Evolutionary conservation across 1,284 basidiomycete genomes (phyloP), one percentile per base, ranked within the genome.

Genomic region (Ganoderma lingzhi): DNA sequence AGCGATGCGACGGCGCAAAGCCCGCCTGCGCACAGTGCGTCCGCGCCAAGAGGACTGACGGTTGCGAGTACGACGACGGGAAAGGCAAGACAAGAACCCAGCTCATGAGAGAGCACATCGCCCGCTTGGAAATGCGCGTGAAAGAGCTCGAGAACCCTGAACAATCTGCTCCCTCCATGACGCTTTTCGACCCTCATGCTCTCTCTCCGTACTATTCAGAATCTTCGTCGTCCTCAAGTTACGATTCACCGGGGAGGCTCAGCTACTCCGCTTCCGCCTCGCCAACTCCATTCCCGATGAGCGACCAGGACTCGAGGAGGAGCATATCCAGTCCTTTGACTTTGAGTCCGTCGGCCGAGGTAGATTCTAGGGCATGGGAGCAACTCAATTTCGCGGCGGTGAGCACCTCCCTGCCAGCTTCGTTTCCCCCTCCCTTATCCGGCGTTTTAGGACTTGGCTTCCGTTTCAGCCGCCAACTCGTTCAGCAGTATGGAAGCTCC

Each of bases 221-320:
- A 70, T 90, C 90, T 42, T 88, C 89, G 0, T 88, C 88, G 1
- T 90, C 90, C 0, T 90, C 90, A 2, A 82, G 88, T 65, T 84
- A 85, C 12, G 83, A 78, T 63, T 92, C 91, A 32, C 89, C 90
- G 3, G 85, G 83, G 35, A 86, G 86, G 72, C 78, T 86, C 51
- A 87, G 87, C 62, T 80, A 90, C 62, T 88, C 89, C 5, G 82
- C 85, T 15, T 87, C 88, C 4, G 86, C 88, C 64, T 91, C 91
- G 0, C 90, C 90, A 28, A 88, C 88, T 69, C 86, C 86, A 69
- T 81, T 78, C 69, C 75, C 74, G 9, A 73, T 78, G 30, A 69
- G 74, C 72, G 66, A 72, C 72, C 74, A 70, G 64, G 68, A 72
- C 12, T 19, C 53, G 12, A 68, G 63, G 45, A 67, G 62, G 56